These are phyloP conservation scores for Blepharisma stoltei DNA, from an alignment of 73 alveolate species.

Conservation along the genomic window DNA sequence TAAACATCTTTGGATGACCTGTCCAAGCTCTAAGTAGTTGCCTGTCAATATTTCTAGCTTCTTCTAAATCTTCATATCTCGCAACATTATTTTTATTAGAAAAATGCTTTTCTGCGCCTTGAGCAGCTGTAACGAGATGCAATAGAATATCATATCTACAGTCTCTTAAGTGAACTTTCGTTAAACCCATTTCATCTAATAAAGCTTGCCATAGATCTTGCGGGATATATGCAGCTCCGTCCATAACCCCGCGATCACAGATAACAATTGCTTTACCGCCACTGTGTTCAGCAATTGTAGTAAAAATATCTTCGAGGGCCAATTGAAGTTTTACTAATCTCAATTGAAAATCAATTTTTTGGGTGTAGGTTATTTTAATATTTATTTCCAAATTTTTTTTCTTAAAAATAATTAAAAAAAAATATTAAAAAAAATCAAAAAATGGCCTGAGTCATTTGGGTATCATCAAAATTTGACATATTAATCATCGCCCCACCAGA, in stretches of 20 bases:
- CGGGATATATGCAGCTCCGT: conserved; percentile 70
- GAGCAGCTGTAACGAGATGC: conserved; percentile 78
- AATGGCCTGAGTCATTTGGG: too few species aligned
- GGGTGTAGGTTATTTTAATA: too few species aligned
- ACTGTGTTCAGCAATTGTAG: conserved; percentile 53
- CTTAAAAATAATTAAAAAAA: too few species aligned
- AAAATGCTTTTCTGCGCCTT: conserved; percentile 72
- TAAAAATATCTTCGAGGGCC: conserved; percentile 69
- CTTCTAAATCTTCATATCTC: conserved; percentile 58
- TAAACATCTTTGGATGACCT: conserved; percentile 76
- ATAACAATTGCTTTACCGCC: conserved; percentile 59
- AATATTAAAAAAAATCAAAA: too few species aligned
- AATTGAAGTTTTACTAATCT: conserved; percentile 64
- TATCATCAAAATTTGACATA: conserved; percentile 47
- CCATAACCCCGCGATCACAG: conserved; percentile 83
- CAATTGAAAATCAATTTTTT: conserved; percentile 66
- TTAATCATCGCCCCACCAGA: conserved; percentile 80
- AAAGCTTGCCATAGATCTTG: conserved; percentile 68
- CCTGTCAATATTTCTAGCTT: conserved; percentile 60
- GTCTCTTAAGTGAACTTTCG: conserved; percentile 67
- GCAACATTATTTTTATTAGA: conserved; percentile 50
- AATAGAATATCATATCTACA: conserved; percentile 69
- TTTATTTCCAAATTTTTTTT: too few species aligned
- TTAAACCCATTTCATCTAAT: conserved; percentile 65
- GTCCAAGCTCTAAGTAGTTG: conserved; percentile 63